A percentile compares a stretch with the other conserved stretches of the same genome.
Conservation (phyloP, 139 green algal genomes). For the Closterium sp. region DNA sequence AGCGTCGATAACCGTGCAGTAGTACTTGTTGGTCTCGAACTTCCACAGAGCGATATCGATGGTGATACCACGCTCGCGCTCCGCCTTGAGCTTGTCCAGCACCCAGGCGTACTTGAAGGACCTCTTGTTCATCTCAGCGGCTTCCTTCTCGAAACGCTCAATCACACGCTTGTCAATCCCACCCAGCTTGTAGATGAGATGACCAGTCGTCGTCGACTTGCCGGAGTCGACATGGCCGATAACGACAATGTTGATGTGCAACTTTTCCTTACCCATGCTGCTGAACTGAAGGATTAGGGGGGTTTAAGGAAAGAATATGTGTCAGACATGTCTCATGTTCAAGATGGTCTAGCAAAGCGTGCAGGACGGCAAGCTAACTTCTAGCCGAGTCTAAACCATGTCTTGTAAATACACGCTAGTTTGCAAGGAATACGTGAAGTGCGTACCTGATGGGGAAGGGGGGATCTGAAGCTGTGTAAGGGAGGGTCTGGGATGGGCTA, state of each 20-base stretch:
- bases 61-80: slow-evolving; percentile 67
- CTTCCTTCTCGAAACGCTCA: slow-evolving; percentile 92
- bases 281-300: background rate
- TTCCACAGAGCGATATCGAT: slow-evolving; percentile 96
- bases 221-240: slow-evolving; percentile 92
- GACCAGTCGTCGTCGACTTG: slow-evolving; percentile 96
- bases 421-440: background rate
- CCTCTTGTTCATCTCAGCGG: slow-evolving; percentile 80
- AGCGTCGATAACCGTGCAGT: slow-evolving; percentile 88
- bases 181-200: slow-evolving; percentile 96
- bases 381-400: background rate
- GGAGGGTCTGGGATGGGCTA: background rate
- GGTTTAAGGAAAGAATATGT: background rate
- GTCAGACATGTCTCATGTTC: background rate
- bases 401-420: too few relatives aligned
- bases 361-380: background rate
- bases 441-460: background rate
- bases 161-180: slow-evolving; percentile 98
- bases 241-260: slow-evolving; percentile 67
- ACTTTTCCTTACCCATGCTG: slow-evolving; percentile 61
- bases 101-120: slow-evolving; percentile 93
- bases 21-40: slow-evolving; percentile 98
- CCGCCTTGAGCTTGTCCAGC: slow-evolving; percentile 89
- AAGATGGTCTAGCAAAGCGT: background rate
- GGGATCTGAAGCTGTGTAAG: background rate